These are phyloP conservation scores for Lepidium aucheri DNA, from an alignment of 345 rosid genomes.

Conservation along the genomic window DNA sequence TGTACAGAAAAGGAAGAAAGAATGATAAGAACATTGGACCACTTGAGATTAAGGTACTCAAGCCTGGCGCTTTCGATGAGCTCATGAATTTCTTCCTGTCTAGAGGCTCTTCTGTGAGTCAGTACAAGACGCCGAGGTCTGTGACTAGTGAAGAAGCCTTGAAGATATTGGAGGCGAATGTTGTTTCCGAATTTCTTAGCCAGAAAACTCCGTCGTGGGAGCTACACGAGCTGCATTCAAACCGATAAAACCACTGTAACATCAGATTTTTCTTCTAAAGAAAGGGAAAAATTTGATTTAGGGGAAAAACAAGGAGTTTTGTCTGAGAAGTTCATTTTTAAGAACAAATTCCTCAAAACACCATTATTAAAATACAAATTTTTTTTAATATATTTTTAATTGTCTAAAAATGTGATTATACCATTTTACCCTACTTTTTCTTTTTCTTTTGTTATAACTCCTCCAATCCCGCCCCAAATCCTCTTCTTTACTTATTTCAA, in stretches of 20 bases:
- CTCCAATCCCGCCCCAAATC: no score
- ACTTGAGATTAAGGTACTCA: conserved; percentile 68
- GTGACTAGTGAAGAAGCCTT: conserved; percentile 42
- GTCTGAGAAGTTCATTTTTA: no score
- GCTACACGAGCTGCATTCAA: conserved; percentile 6
- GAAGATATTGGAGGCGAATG: conserved; percentile 45
- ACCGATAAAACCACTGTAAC: neutral
- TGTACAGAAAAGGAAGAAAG: conserved; percentile 60
- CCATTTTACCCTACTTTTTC: no score
- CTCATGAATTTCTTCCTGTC: conserved; percentile 71
- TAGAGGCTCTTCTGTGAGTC: conserved; percentile 78
- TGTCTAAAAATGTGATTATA: no score
- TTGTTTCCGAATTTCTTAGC: conserved; percentile 51
- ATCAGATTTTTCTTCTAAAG: neutral
- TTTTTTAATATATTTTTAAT: no score
- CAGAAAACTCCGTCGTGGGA: conserved; percentile 51
- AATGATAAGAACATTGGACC: conserved; percentile 67
- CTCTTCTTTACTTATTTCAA: no score
- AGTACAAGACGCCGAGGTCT: conserved; percentile 84
- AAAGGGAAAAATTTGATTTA: no score
- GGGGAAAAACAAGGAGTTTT: no score
- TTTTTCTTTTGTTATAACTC: no score
- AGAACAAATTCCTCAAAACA: no score
- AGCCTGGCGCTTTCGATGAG: conserved; percentile 56
- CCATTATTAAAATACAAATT: no score